Conservation (phyloP, 805 yeast species). For the Metschnikowia vanudenii region DNA sequence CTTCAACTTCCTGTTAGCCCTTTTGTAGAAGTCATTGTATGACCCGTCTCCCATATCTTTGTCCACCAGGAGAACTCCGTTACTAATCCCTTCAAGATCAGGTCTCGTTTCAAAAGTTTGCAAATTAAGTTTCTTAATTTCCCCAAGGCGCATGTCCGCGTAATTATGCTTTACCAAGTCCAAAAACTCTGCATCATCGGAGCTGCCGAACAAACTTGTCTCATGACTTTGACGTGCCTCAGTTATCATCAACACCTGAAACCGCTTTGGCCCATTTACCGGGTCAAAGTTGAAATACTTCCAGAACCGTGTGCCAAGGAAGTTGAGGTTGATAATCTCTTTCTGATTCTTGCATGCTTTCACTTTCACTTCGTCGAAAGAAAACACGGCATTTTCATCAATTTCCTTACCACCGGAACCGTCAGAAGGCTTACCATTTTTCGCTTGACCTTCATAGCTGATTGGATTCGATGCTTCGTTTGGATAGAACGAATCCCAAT, state of each 20-base stretch:
- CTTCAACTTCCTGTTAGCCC: conserved; percentile 29
- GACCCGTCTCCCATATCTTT: conserved; percentile 20
- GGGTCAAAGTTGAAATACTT: conserved; percentile 58
- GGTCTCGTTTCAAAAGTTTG: conserved; percentile 28
- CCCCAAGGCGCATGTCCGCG: conserved; percentile 50
- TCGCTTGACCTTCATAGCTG: conserved; percentile 9
- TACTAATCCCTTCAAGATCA: conserved; percentile 30
- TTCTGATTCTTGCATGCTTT: conserved; percentile 34
- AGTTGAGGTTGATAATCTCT: conserved; percentile 44
- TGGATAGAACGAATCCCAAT: conserved; percentile 37
- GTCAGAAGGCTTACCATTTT: conserved; percentile 12
- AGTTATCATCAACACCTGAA: conserved; percentile 49
- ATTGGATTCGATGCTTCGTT: conserved; percentile 14
- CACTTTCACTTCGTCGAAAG: conserved; percentile 27
- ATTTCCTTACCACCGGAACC: conserved; percentile 8
- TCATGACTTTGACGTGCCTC: conserved; percentile 20
- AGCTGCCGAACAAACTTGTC: neutral
- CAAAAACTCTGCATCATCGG: conserved; percentile 31
- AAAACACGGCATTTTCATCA: conserved; percentile 24
- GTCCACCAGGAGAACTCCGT: conserved; percentile 28
- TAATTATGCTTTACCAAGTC: conserved; percentile 44
- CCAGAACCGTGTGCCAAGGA: conserved; percentile 53
- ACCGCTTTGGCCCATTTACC: conserved; percentile 45
- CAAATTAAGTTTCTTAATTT: conserved; percentile 32
- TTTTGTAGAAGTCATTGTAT: conserved; percentile 30